Base-by-base conservation (phyloP, 2,329 filamentous ascomycete species). In the Verticillium zaregamsianum region DNA sequence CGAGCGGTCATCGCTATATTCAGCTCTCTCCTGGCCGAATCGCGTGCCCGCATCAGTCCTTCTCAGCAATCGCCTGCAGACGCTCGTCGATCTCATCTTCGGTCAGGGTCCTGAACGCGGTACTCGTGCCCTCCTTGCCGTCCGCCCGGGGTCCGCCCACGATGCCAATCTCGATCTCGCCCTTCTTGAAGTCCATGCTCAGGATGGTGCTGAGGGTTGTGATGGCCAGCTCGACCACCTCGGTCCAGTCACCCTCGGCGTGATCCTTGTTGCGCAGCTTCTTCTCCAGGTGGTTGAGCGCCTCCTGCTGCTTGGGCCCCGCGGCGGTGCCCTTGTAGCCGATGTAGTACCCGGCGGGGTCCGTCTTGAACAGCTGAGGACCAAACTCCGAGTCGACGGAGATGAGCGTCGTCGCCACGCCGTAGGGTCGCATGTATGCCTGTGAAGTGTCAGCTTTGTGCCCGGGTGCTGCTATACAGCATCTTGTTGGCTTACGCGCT, bases 161-260 rank as follows among this genome's bases (percentile, higher is more conserved):
- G 73, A 99, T 93, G 66, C 95, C 95, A 78, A 99, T 92, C 81
- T 99, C 95, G 76, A 99, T 89, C 83, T 99, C 95, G 70, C 91
- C 91, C 85, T 98, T 98, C 87, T 99, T 99, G 84, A 99, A 99
- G 77, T 99, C 95, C 77, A 98, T 96, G 79, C 94, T 97, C 67
- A 99, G 85, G 64, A 99, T 93, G 39, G 91, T 96, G 86, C 93
- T 97, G 76, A 99, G 81, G 7, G 95, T 94, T 55, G 92, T 91
- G 76, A 99, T 99, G 63, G 92, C 95, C 71, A 98, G 84, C 83
- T 99, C 95, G 58, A 99, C 94, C 57, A 99, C 95, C 64, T 99
- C 95, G 78, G 97, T 92, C 95, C 95, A 99, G 73, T 82, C 89
- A 64, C 95, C 95, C 62, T 95, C 90, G 39, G 94, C 95, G 71